phyloP scores from a whole-genome alignment of 352 stramenopile genomes.

The Phytophthora podocarpi region DNA sequence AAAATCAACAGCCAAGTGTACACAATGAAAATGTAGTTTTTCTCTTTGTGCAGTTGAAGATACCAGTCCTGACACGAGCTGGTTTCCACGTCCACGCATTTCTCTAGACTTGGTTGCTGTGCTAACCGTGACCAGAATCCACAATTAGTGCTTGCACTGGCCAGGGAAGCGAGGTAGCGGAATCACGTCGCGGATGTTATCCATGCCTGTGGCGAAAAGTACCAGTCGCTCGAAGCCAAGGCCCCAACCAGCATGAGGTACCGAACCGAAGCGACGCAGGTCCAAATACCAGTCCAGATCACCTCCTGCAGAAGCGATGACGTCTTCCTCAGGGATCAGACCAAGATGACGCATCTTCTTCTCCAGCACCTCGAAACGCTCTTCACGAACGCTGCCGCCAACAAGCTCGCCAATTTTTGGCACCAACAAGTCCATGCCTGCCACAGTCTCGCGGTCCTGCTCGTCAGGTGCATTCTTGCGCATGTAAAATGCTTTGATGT shows the following conservation, averaged over 20 bases:
- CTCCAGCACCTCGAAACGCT: slow-evolving; percentile 92
- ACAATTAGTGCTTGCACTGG: slow-evolving; percentile 79
- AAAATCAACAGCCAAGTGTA: slow-evolving; percentile 28
- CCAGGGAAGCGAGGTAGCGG: slow-evolving; percentile 96
- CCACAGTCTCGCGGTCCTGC: slow-evolving; percentile 92
- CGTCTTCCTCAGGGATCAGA: slow-evolving; percentile 40
- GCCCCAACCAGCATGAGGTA: slow-evolving; percentile 97
- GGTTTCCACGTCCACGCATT: slow-evolving; percentile 1
- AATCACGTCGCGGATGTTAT: slow-evolving; percentile 99
- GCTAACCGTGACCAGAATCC: not conserved
- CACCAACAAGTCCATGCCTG: slow-evolving; percentile 97
- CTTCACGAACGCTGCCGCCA: slow-evolving; percentile 96
- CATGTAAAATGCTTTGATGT: slow-evolving; percentile 99
- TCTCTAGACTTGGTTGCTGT: slow-evolving; percentile 13
- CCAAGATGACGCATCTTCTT: slow-evolving; percentile 60
- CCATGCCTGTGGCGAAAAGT: slow-evolving; percentile 97
- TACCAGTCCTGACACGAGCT: not conserved
- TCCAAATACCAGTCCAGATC: slow-evolving; percentile 98
- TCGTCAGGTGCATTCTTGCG: slow-evolving; percentile 90
- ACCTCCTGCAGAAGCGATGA: slow-evolving; percentile 27
- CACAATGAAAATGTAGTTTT: slow-evolving; percentile 24
- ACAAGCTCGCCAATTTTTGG: slow-evolving; percentile 97
- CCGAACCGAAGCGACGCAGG: slow-evolving; percentile 95
- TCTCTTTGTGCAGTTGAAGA: slow-evolving; percentile 12
- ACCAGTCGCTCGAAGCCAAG: slow-evolving; percentile 98